These are phyloP conservation scores for Colletotrichum euphorbiae DNA, from an alignment of 2,329 filamentous ascomycete species.

Conservation along the genomic window DNA sequence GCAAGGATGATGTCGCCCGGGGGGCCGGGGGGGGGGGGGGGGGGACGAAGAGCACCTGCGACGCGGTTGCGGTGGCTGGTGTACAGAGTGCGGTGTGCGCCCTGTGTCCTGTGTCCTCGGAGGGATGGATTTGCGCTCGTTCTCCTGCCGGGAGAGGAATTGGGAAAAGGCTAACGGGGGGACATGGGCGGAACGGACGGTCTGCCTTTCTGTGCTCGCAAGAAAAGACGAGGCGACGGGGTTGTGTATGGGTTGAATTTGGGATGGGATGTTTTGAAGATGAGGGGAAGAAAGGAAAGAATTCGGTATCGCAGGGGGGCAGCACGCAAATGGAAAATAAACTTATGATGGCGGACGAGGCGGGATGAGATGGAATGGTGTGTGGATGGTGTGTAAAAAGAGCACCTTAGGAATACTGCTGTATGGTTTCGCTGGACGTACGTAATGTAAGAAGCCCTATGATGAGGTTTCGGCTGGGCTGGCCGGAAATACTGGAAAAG, in stretches of 20 bases:
- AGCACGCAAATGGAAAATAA: conserved; percentile 26
- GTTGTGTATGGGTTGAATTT: conserved; percentile 19
- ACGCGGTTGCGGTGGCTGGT: conserved; percentile 26
- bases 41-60: conserved; percentile 19
- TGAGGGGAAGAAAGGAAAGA: conserved; percentile 10
- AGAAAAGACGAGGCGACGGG: conserved; percentile 33
- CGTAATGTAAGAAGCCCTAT: neutral
- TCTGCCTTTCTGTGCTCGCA: conserved; percentile 15
- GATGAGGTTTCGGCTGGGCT: neutral
- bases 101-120: neutral
- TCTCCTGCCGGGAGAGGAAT: neutral
- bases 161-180: neutral
- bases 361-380: conserved; percentile 29
- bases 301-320: conserved; percentile 19
- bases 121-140: conserved; percentile 4
- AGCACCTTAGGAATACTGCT: neutral
- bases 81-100: conserved; percentile 25
- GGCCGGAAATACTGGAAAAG: conserved; percentile 1
- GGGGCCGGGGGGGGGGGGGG: too few species aligned
- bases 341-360: conserved; percentile 33
- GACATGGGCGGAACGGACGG: neutral
- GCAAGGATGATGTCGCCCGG: conserved; percentile 38
- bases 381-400: conserved; percentile 13
- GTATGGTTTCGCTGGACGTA: neutral
- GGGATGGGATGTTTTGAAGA: conserved; percentile 25